Evolutionary conservation across 2,329 filamentous ascomycete genomes (phyloP).

Genomic region (Ilyonectria robusta): DNA sequence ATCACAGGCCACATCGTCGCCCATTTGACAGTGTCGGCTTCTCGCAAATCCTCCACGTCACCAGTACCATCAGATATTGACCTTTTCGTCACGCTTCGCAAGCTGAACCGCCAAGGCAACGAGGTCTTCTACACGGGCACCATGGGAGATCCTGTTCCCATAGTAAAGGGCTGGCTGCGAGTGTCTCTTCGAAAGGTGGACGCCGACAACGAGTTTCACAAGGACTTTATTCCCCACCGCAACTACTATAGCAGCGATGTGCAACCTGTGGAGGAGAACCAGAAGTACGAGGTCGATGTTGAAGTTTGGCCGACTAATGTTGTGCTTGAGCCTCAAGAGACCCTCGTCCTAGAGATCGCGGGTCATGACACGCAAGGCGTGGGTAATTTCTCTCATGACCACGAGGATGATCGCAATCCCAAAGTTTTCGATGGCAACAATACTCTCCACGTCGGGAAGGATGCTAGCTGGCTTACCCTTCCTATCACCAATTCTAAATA

Average conservation of each 20-base stretch:
- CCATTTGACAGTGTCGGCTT: slow-evolving; percentile 75
- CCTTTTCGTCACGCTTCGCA: slow-evolving; percentile 73
- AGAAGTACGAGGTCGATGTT: slow-evolving; percentile 72
- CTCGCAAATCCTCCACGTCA: slow-evolving; percentile 58
- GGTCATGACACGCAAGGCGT: slow-evolving; percentile 72
- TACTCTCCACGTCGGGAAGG: not conserved
- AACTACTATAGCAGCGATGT: slow-evolving; percentile 72
- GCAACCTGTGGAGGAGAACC: slow-evolving; percentile 65
- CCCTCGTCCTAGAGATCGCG: slow-evolving; percentile 68
- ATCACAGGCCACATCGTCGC: slow-evolving; percentile 78
- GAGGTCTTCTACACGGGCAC: slow-evolving; percentile 77
- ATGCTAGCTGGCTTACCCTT: slow-evolving; percentile 8
- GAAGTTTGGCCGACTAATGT: slow-evolving; percentile 77
- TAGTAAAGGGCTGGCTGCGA: slow-evolving; percentile 77
- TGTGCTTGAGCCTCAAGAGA: slow-evolving; percentile 61
- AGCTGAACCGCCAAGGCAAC: slow-evolving; percentile 66
- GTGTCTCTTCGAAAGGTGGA: slow-evolving; percentile 69
- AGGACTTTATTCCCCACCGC: slow-evolving; percentile 66
- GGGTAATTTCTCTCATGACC: slow-evolving; percentile 67
- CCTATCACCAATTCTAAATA: not conserved
- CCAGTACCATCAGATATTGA: slow-evolving; percentile 65
- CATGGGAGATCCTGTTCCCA: slow-evolving; percentile 73
- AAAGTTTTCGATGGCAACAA: slow-evolving; percentile 3
- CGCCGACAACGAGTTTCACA: slow-evolving; percentile 63
- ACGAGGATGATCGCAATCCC: not conserved